A percentile compares a stretch with the other conserved stretches of the same genome.
Evolutionary conservation across 441 rosid genomes (phyloP).

Genomic region (Daphne laureola): DNA sequence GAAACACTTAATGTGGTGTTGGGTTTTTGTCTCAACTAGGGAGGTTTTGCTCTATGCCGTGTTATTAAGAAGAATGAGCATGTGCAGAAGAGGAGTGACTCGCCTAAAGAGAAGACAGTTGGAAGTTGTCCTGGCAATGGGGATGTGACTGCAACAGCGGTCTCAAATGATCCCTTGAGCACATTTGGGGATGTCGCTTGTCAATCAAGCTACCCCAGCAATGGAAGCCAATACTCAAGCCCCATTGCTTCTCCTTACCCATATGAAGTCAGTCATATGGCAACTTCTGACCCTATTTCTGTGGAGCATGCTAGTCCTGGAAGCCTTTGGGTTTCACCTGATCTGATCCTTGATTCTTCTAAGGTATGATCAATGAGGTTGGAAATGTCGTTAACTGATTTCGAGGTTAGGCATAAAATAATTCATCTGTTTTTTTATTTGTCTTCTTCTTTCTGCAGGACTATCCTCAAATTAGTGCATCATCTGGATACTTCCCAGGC

Average conservation of each 20-base stretch:
- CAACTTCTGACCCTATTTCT: slow-evolving; percentile 24
- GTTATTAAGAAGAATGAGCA: slow-evolving; percentile 58
- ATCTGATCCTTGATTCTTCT: slow-evolving; percentile 56
- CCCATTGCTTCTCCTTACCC: slow-evolving; percentile 26
- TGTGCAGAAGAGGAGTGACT: slow-evolving; percentile 30
- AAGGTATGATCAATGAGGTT: slow-evolving; percentile 34
- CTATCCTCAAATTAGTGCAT: slow-evolving; percentile 28
- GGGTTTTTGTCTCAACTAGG: slow-evolving; percentile 24
- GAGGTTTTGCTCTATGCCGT: slow-evolving; percentile 77
- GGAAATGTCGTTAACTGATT: too few relatives aligned
- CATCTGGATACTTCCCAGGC: slow-evolving; percentile 24
- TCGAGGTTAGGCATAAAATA: too few relatives aligned
- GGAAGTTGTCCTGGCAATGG: slow-evolving; percentile 26
- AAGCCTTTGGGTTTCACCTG: slow-evolving; percentile 48
- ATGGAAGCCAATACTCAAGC: slow-evolving; percentile 25
- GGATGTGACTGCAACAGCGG: slow-evolving; percentile 21
- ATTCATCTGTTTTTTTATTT: background rate
- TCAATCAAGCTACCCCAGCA: slow-evolving; percentile 28
- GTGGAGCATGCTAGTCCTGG: slow-evolving; percentile 24
- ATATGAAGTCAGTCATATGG: slow-evolving; percentile 17
- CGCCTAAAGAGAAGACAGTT: slow-evolving; percentile 20
- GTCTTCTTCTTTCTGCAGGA: slow-evolving; percentile 27
- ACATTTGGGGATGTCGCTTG: slow-evolving; percentile 27
- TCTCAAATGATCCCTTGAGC: slow-evolving; percentile 33
- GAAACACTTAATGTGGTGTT: too few relatives aligned